These are phyloP conservation scores for Fusarium cicatricum DNA, from an alignment of 2,329 filamentous ascomycete genomes.

Conservation along the genomic window DNA sequence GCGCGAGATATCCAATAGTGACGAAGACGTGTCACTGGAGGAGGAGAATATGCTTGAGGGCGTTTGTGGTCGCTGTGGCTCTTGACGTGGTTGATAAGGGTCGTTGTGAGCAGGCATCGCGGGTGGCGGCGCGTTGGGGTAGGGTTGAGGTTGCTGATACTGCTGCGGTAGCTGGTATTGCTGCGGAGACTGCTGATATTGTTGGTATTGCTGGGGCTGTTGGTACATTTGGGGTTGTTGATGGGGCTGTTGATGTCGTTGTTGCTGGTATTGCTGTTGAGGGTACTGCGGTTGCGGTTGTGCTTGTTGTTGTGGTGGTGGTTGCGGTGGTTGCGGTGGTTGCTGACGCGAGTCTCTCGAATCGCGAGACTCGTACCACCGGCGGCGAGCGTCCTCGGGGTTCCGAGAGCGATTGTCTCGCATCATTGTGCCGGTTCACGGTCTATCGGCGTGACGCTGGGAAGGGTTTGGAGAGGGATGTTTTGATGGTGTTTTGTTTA, in stretches of 20 bases:
- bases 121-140: conserved; percentile 30
- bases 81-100: conserved; percentile 25
- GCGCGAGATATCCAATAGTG: conserved; percentile 72
- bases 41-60: conserved; percentile 52
- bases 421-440: conserved; percentile 56
- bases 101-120: conserved; percentile 30
- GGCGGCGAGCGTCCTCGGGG: conserved; percentile 63
- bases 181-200: conserved; percentile 12
- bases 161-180: conserved; percentile 31
- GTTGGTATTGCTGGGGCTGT: conserved; percentile 15
- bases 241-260: conserved; percentile 22
- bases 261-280: conserved; percentile 28
- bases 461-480: conserved; percentile 20
- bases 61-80: conserved; percentile 41
- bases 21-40: conserved; percentile 62
- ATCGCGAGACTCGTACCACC: conserved; percentile 49
- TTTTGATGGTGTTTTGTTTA: conserved; percentile 45
- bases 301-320: conserved; percentile 16
- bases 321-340: conserved; percentile 13
- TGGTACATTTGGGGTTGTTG: conserved; percentile 18
- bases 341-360: conserved; percentile 38
- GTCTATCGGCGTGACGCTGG: conserved; percentile 36
- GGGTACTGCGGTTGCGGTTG: conserved; percentile 21
- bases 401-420: conserved; percentile 64
- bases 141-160: conserved; percentile 30